Evolutionary conservation across 306 rosid species (phyloP).

Genomic region (Cercis canadensis): DNA sequence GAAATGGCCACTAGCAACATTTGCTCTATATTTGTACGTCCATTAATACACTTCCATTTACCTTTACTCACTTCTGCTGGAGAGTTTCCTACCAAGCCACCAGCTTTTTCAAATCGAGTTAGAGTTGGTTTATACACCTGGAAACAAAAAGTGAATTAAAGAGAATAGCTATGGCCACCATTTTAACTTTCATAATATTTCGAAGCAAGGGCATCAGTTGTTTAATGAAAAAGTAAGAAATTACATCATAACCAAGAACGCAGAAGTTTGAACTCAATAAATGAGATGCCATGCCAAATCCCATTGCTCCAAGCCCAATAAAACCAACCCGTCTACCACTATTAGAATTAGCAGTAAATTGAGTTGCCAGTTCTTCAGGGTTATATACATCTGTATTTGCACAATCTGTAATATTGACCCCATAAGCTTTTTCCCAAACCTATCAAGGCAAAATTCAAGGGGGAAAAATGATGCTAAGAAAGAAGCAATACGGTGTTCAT

Average conservation of each 20-base stretch:
- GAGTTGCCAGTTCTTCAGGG: constrained; percentile 74
- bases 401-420: constrained; percentile 75
- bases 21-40: constrained; percentile 1
- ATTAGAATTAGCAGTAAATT: constrained; percentile 53
- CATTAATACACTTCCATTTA: constrained; percentile 37
- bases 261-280: constrained; percentile 70
- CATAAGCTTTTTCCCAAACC: constrained; percentile 77
- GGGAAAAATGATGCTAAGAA: background rate
- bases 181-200: constrained; percentile 23
- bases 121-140: constrained; percentile 88
- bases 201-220: too few species aligned
- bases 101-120: constrained; percentile 66
- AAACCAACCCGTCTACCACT: constrained; percentile 73
- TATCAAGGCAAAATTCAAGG: constrained; percentile 36
- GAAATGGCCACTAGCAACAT: background rate
- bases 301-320: constrained; percentile 99
- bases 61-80: constrained; percentile 93
- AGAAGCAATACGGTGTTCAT: constrained; percentile 17
- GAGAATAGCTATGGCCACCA: constrained; percentile 7
- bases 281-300: constrained; percentile 98
- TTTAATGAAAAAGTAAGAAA: constrained; percentile 27
- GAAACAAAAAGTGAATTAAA: constrained; percentile 34
- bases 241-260: constrained; percentile 92
- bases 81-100: constrained; percentile 82
- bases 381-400: constrained; percentile 68